Percentiles rank a stretch among this genome's conserved stretches.
Evolutionary conservation across 352 stramenopile species (phyloP).

Genomic region (Hyaloperonospora brassicae): DNA sequence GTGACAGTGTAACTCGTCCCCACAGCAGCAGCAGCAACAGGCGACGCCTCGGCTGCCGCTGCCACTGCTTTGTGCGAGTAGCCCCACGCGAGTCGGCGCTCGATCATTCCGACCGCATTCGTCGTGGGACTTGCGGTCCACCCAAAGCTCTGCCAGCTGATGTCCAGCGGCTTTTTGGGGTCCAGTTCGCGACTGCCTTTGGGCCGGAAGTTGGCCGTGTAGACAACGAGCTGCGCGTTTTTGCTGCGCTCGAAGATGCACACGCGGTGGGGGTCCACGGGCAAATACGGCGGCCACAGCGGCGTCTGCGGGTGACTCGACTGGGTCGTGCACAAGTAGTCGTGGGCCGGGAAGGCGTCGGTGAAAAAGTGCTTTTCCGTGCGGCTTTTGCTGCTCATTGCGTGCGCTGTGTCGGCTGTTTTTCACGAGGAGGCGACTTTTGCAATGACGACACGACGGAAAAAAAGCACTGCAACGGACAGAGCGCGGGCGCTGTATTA

Average conservation of each 20-base stretch:
- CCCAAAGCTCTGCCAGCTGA: conserved; percentile 78
- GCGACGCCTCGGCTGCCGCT: background rate
- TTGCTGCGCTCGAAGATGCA: conserved; percentile 76
- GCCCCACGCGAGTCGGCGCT: conserved; percentile 61
- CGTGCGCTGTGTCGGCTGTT: no score
- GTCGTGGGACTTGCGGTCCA: conserved; percentile 60
- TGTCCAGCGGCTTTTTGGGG: conserved; percentile 60
- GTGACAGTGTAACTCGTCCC: conserved; percentile 50
- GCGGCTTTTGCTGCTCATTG: conserved; percentile 9
- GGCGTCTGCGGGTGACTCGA: conserved; percentile 52
- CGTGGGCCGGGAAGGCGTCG: conserved; percentile 57
- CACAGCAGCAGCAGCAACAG: conserved; percentile 14
- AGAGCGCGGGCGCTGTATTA: no score
- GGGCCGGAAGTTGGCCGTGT: conserved; percentile 59
- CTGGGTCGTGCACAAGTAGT: conserved; percentile 55
- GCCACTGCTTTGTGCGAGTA: conserved; percentile 47
- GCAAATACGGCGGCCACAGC: conserved; percentile 62
- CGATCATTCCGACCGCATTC: conserved; percentile 57
- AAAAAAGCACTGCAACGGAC: no score
- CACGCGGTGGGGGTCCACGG: conserved; percentile 48
- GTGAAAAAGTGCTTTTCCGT: conserved; percentile 49
- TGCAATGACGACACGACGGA: no score
- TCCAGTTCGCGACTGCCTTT: conserved; percentile 40
- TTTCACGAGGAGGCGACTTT: no score
- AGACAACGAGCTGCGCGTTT: conserved; percentile 75